Evolutionary conservation across 2,329 filamentous ascomycete species (phyloP).

Genomic region (Fusarium heterosporum): DNA sequence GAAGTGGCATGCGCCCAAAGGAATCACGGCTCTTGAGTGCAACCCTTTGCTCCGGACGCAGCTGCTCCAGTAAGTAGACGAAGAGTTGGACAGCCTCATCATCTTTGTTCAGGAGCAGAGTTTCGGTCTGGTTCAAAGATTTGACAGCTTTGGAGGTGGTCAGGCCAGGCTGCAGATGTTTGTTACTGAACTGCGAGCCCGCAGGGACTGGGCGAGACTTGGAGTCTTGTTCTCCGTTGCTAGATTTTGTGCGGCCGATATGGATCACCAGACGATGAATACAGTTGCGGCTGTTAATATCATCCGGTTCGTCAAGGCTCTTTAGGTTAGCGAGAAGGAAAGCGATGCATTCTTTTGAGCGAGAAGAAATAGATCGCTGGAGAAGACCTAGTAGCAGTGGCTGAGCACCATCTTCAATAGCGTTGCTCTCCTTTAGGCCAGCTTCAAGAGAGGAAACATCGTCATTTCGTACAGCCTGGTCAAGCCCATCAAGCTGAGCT

Average conservation of each 20-base stretch:
- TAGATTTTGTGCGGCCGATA: constrained; percentile 79
- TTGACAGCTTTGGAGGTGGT: constrained; percentile 72
- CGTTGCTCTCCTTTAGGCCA: constrained; percentile 68
- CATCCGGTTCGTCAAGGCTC: constrained; percentile 84
- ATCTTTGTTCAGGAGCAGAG: constrained; percentile 72
- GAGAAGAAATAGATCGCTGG: constrained; percentile 79
- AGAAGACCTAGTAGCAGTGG: constrained; percentile 82
- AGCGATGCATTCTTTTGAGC: constrained; percentile 76
- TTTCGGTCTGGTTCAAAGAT: constrained; percentile 73
- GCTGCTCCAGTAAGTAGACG: constrained; percentile 71
- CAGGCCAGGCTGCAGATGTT: constrained; percentile 84
- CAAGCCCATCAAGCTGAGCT: constrained; percentile 75
- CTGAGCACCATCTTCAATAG: constrained; percentile 62
- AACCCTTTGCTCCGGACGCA: constrained; percentile 74
- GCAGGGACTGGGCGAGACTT: constrained; percentile 63
- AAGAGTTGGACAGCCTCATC: constrained; percentile 81
- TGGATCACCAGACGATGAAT: constrained; percentile 93
- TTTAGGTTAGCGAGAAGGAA: constrained; percentile 76
- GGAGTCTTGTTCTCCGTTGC: constrained; percentile 61
- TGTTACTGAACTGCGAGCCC: constrained; percentile 68
- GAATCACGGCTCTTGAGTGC: constrained; percentile 78
- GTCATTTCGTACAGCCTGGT: constrained; percentile 77
- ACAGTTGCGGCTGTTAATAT: constrained; percentile 94
- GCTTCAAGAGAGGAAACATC: constrained; percentile 68
- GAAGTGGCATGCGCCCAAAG: constrained; percentile 85